Evolutionary conservation across 345 rosid genomes (phyloP), one percentile per base, ranked within the genome.

Genomic region (Pistacia integerrima): DNA sequence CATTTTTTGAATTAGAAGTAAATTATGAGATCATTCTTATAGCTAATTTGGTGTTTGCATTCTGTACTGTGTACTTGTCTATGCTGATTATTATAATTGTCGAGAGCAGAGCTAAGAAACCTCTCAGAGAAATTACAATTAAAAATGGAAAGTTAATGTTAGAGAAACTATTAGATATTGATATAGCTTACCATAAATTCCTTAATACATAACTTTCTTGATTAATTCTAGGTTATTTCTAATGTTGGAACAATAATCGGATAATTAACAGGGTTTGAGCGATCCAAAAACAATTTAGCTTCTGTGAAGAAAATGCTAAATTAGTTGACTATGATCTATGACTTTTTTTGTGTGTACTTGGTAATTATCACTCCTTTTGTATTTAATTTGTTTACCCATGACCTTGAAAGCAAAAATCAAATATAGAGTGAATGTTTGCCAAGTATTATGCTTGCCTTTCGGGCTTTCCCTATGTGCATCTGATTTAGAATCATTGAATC

Each of bases 71-170:
- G 20, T 2, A 58, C 56, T 41, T 59, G 41, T 72, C 41, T 13
- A n/a, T 49, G 18, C 46, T 48, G 56, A 44, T 14, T 72, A 46
- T 60, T 9, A 72, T 58, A 25, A 28, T 44, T 9, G 9, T 22
- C 11, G 22, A 63, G 44, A 25, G 35, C 56, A 60, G n/a, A 17
- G 12, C 18, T 35, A 8, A 20, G 2, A 28, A 3, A 56, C 59
- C 48, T n/a, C 64, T 69, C 41, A 69, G 25, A 69, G 61, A 69
- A 35, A 10, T 18, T 70, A 10, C 74, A 56, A 11, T 36, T 64
- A 8, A 36, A 17, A 64, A 38, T 38, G n/a, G 38, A 38, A 38
- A 38, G 18, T 10, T 17, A 17, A 2, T 36, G 51, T 5, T 35
- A 16, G 17, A 48, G 41, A 68, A 49, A 48, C 14, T 49, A 67